Evolutionary conservation across 2,329 filamentous ascomycete genomes (phyloP).

Genomic region (Zalaria sp.): DNA sequence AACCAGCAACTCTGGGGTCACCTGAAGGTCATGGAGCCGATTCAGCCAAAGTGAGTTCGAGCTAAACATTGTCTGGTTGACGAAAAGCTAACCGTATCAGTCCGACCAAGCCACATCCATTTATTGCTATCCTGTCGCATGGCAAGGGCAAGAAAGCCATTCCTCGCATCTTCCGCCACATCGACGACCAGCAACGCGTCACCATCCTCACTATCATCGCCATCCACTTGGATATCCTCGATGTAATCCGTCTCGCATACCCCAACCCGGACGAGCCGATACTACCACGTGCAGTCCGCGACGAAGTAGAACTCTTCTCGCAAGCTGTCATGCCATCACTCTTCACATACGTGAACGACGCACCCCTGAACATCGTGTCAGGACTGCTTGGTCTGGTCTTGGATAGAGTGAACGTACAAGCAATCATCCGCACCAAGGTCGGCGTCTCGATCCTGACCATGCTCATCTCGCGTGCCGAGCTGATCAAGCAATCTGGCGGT

Average conservation of each 20-base stretch:
- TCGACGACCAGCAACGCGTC: slow-evolving; percentile 81
- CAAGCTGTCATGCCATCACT: slow-evolving; percentile 79
- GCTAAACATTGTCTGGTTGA: background rate
- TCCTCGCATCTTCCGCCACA: slow-evolving; percentile 85
- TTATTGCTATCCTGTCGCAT: slow-evolving; percentile 90
- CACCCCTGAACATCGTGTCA: slow-evolving; percentile 78
- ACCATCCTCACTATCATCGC: slow-evolving; percentile 94
- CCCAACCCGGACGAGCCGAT: slow-evolving; percentile 55
- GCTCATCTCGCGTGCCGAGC: slow-evolving; percentile 83
- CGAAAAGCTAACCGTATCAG: slow-evolving; percentile 33
- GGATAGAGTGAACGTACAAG: slow-evolving; percentile 65
- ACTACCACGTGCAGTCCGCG: slow-evolving; percentile 63
- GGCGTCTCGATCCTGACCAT: slow-evolving; percentile 85
- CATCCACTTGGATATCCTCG: slow-evolving; percentile 80
- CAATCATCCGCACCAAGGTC: slow-evolving; percentile 75
- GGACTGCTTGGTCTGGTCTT: slow-evolving; percentile 78
- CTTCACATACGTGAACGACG: slow-evolving; percentile 81
- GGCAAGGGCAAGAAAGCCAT: slow-evolving; percentile 94
- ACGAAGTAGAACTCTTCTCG: slow-evolving; percentile 86
- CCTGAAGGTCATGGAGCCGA: slow-evolving; percentile 86
- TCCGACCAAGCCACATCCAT: slow-evolving; percentile 62
- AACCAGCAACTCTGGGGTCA: slow-evolving; percentile 73
- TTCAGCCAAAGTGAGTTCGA: slow-evolving; percentile 39
- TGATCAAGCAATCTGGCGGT: slow-evolving; percentile 67
- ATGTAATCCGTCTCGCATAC: slow-evolving; percentile 73